Evolutionary conservation across 164 flowering plant genomes (phyloP), one percentile per base, ranked within the genome.

Genomic region (Berberis vulgaris): DNA sequence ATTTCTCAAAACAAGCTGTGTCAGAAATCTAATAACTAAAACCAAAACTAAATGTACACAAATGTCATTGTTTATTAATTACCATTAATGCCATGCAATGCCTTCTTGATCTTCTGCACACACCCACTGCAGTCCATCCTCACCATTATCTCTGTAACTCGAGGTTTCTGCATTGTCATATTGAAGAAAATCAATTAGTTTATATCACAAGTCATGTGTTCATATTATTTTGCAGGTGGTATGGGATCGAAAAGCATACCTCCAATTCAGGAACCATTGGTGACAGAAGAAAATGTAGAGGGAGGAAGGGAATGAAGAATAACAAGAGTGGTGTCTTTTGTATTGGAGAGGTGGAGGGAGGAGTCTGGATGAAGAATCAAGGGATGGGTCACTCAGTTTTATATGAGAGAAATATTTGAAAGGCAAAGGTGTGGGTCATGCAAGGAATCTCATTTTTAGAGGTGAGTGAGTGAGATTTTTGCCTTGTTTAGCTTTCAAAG

Each of bases 61-160:
- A 52, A 52, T 10, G 6, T 26, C 5, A 13, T 26, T 4, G 1
- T 43, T 26, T 11, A 53, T 7, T 4, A 41, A 8, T 63, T 69
- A 86, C 98, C 96, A 54, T 76, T 74, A 54, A 91, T 77, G 64
- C 93, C 88, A 64, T 81, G 73, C 43, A 93, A 69, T 1, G 97
- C 97, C 73, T 83, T 93, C 82, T 88, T 93, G 75, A 93, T 86
- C 86, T 93, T 93, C 71, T 93, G 97, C 8, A 90, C 89, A 55
- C 98, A 93, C 41, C 98, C 98, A 66, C 88, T 85, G 49, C 98
- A 93, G 83, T 93, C 98, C 86, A 93, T 87, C 49, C 98, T 81
- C 72, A 88, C 91, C 10, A 80, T 76, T 69, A 93, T 82, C 79
- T 93, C 96, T 0, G 88, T 90, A 58, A 90, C 72, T 63, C 83